Evolutionary conservation across 164 flowering plant genomes (phyloP).

Genomic region (Santalum album): DNA sequence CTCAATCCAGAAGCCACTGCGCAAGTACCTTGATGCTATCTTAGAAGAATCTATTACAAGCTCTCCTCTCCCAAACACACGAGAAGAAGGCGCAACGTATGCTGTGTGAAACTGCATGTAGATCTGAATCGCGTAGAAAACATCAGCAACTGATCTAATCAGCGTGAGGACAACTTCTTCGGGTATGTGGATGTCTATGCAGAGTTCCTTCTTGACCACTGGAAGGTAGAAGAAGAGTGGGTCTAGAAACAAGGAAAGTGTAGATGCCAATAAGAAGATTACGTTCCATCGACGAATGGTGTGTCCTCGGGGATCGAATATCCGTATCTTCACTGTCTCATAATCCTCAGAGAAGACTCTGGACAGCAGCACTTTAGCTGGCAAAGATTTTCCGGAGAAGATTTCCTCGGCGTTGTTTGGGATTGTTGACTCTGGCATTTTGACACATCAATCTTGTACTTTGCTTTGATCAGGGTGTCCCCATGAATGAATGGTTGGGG

Average conservation of each 20-base stretch:
- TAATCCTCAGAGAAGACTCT: conserved; percentile 91
- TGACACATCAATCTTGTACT: conserved; percentile 46
- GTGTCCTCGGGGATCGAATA: conserved; percentile 77
- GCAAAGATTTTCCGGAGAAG: conserved; percentile 36
- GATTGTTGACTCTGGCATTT: too few relatives aligned
- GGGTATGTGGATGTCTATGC: conserved; percentile 45
- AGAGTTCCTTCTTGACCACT: conserved; percentile 26
- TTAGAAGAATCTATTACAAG: conserved; percentile 67
- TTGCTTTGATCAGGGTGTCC: conserved; percentile 27
- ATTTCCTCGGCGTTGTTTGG: conserved; percentile 8
- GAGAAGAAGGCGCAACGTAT: conserved; percentile 89
- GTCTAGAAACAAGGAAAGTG: conserved; percentile 79
- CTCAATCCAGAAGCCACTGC: conserved; percentile 62
- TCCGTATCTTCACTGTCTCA: conserved; percentile 50
- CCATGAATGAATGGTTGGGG: conserved; percentile 19
- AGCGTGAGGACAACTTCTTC: conserved; percentile 51
- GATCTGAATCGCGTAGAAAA: conserved; percentile 65
- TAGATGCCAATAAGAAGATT: conserved; percentile 63
- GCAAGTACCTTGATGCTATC: conserved; percentile 59
- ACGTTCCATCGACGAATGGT: conserved; percentile 68
- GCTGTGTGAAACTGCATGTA: conserved; percentile 75
- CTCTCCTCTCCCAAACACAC: conserved; percentile 95
- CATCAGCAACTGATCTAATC: conserved; percentile 60
- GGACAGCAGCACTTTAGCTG: conserved; percentile 64
- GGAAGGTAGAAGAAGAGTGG: conserved; percentile 85